phyloP scores from a whole-genome alignment of 148 eudicot species.

The Simmondsia chinensis region DNA sequence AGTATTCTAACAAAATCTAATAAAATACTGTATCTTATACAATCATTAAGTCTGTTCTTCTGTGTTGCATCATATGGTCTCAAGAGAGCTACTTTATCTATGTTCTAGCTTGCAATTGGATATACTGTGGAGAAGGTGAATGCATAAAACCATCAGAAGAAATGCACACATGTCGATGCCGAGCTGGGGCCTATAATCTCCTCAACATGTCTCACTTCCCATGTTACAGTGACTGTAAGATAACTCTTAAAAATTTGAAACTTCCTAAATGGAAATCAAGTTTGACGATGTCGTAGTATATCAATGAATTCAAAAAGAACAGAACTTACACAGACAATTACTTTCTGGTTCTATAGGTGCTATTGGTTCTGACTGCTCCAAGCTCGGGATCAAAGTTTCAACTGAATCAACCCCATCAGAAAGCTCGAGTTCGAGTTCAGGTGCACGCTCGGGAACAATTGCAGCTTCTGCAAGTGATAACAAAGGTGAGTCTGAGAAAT shows the following conservation, averaged over 20 bases:
- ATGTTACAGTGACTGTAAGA: conserved; percentile 65
- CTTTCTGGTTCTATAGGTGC: conserved; percentile 38
- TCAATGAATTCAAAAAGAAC: too few relatives aligned
- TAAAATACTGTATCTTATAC: too few relatives aligned
- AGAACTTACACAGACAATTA: too few relatives aligned
- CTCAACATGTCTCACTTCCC: conserved; percentile 52
- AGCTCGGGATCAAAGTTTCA: conserved; percentile 40
- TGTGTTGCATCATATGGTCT: neutral
- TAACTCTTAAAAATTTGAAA: neutral
- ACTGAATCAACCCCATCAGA: neutral
- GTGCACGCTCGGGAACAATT: too few relatives aligned
- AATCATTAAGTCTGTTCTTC: neutral
- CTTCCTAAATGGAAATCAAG: neutral
- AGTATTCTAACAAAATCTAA: too few relatives aligned
- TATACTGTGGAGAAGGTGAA: conserved; percentile 69
- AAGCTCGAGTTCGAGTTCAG: conserved; percentile 6
- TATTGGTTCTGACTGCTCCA: conserved; percentile 48
- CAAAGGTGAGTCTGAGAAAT: conserved; percentile 22
- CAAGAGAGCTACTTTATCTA: neutral
- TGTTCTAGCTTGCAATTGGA: conserved; percentile 58
- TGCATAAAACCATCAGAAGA: conserved; percentile 38
- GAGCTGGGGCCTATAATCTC: conserved; percentile 42
- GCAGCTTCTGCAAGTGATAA: too few relatives aligned
- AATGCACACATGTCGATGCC: conserved; percentile 53
- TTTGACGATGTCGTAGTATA: too few relatives aligned